phyloP scores from a whole-genome alignment of 306 rosid genomes.

The Vachellia collinsii region DNA sequence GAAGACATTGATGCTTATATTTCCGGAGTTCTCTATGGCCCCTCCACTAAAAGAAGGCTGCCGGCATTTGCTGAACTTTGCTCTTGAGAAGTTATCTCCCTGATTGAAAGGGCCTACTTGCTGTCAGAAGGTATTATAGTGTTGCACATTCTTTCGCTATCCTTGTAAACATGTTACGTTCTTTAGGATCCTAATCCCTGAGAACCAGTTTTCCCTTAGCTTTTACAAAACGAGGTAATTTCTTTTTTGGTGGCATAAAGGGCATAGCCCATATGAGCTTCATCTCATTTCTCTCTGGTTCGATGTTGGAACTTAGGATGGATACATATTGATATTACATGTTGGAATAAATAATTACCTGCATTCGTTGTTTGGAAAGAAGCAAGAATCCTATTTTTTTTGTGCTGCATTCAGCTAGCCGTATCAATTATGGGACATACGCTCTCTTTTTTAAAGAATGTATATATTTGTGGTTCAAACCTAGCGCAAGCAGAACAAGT shows the following conservation, averaged over 20 bases:
- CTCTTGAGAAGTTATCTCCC: constrained; percentile 17
- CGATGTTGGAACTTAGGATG: background rate
- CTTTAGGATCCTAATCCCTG: background rate
- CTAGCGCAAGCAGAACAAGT: background rate
- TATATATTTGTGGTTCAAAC: background rate
- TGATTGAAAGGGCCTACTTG: constrained; percentile 27
- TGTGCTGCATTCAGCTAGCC: background rate
- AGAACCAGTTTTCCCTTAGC: background rate
- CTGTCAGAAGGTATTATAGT: background rate
- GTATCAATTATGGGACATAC: background rate
- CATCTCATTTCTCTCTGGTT: background rate
- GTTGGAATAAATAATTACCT: background rate
- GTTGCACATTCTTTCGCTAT: constrained; percentile 21
- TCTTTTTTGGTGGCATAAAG: too few species aligned
- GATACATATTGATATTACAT: background rate
- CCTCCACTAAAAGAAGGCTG: constrained; percentile 44
- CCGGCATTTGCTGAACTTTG: constrained; percentile 49
- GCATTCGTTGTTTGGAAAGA: constrained; percentile 1
- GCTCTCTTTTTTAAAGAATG: background rate
- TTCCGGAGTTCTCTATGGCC: constrained; percentile 34
- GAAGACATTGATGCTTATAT: constrained; percentile 51
- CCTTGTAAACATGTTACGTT: background rate
- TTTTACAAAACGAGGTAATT: background rate
- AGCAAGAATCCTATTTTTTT: background rate
- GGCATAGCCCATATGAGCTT: background rate